Percentiles rank a stretch among this genome's conserved stretches.
Evolutionary conservation across 371 early-diverging fungal species (phyloP).

Genomic region (Actinomortierella wolfii): DNA sequence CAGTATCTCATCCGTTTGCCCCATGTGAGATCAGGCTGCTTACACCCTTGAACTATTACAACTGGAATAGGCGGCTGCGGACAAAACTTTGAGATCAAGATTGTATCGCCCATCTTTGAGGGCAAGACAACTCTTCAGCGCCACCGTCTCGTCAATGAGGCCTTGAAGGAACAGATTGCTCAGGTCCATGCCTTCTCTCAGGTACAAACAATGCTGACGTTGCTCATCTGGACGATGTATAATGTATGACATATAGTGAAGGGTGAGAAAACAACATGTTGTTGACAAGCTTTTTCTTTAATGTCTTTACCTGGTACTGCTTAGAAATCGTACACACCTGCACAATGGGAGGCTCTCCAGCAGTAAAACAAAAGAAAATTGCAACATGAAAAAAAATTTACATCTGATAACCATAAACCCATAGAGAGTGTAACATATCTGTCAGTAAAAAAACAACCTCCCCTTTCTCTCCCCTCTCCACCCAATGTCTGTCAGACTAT

Average conservation of each 20-base stretch:
- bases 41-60: too few species aligned
- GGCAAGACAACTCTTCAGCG: conserved; percentile 72
- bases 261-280: too few species aligned
- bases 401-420: too few species aligned
- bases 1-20: too few species aligned
- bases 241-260: too few species aligned
- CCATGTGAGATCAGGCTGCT: too few species aligned
- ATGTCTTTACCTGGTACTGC: background rate
- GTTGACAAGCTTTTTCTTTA: background rate
- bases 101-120: conserved; percentile 74
- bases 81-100: conserved; percentile 77
- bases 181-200: conserved; percentile 85
- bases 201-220: conserved; percentile 54
- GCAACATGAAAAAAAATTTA: too few species aligned
- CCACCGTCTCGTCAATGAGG: conserved; percentile 81
- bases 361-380: background rate
- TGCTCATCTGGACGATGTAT: too few species aligned
- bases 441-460: too few species aligned
- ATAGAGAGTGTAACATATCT: too few species aligned
- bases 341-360: conserved; percentile 59
- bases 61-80: conserved; percentile 70
- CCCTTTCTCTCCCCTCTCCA: too few species aligned
- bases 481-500: too few species aligned
- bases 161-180: conserved; percentile 75
- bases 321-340: conserved; percentile 77